Conservation (phyloP, 768 basidiomycete genomes). For the Nidularia sp. region DNA sequence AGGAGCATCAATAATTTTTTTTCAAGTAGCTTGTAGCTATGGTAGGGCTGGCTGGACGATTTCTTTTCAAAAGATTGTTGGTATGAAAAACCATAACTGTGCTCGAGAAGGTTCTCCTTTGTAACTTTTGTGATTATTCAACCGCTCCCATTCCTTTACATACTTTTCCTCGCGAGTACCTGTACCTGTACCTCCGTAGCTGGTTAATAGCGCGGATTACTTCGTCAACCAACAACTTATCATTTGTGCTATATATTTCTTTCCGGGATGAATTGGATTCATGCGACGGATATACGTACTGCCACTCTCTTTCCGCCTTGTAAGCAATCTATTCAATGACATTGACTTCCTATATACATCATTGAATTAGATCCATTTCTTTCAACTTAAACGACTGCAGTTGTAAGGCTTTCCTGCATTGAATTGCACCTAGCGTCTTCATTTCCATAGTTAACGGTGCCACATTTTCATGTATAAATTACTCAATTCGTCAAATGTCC, state of each 20-base stretch:
- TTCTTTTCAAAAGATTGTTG: conserved; percentile 4
- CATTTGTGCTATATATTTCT: conserved; percentile 19
- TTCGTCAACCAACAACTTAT: conserved; percentile 9
- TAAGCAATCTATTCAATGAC: no score
- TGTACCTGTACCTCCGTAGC: conserved; percentile 10
- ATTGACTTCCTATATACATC: no score
- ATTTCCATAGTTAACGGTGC: conserved; percentile 4
- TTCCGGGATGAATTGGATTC: not conserved
- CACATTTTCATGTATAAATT: conserved; percentile 8
- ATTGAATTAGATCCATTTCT: no score
- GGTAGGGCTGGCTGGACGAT: conserved; percentile 22
- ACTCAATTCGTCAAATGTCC: no score
- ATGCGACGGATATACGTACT: no score
- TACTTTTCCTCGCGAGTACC: conserved; percentile 2
- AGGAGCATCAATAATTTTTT: no score
- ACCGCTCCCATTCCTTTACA: conserved; percentile 3
- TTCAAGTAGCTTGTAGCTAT: conserved; percentile 9
- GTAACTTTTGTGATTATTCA: not conserved
- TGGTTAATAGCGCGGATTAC: conserved; percentile 8
- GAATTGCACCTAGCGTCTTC: conserved; percentile 1
- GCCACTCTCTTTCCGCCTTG: no score
- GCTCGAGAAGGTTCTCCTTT: not conserved
- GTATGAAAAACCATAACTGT: not conserved
- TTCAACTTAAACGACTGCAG: no score
- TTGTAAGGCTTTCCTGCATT: not conserved